Conservation (phyloP, 768 basidiomycete species). For the Hygrophoropsis aurantiaca region DNA sequence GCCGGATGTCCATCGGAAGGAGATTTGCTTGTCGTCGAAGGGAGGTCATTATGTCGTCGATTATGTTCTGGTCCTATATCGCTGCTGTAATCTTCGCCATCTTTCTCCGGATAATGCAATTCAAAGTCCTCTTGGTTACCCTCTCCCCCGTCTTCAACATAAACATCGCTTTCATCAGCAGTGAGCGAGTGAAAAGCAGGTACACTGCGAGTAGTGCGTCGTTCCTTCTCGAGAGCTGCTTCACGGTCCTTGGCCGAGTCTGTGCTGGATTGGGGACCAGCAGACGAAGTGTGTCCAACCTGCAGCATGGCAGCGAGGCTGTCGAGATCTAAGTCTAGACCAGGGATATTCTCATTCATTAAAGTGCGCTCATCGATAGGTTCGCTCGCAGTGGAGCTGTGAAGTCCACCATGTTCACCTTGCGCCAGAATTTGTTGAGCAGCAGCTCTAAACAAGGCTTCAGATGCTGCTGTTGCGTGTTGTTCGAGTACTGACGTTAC, state of each 20-base stretch:
- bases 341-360: slow-evolving; percentile 21
- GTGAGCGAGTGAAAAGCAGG: slow-evolving; percentile 81
- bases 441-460: slow-evolving; percentile 62
- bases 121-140: slow-evolving; percentile 51
- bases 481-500: slow-evolving; percentile 74
- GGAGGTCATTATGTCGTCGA: slow-evolving; percentile 20
- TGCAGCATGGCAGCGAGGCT: slow-evolving; percentile 79
- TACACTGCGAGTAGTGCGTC: slow-evolving; percentile 60
- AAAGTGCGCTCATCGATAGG: slow-evolving; percentile 13
- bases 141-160: slow-evolving; percentile 22
- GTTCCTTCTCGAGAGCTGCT: slow-evolving; percentile 45
- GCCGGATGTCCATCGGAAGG: slow-evolving; percentile 45
- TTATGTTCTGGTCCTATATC: slow-evolving; percentile 36
- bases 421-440: slow-evolving; percentile 64
- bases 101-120: slow-evolving; percentile 49
- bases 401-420: too few species aligned
- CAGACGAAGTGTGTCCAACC: slow-evolving; percentile 66
- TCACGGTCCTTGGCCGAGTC: slow-evolving; percentile 48
- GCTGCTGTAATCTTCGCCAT: slow-evolving; percentile 25
- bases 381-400: too few species aligned
- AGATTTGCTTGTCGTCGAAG: slow-evolving; percentile 24
- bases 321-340: slow-evolving; percentile 56
- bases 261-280: slow-evolving; percentile 47
- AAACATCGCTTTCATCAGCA: slow-evolving; percentile 37
- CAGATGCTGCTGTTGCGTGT: slow-evolving; percentile 69